These are phyloP conservation scores for Stenocarpella maydis DNA, from an alignment of 2,329 filamentous ascomycete genomes.

Conservation along the genomic window DNA sequence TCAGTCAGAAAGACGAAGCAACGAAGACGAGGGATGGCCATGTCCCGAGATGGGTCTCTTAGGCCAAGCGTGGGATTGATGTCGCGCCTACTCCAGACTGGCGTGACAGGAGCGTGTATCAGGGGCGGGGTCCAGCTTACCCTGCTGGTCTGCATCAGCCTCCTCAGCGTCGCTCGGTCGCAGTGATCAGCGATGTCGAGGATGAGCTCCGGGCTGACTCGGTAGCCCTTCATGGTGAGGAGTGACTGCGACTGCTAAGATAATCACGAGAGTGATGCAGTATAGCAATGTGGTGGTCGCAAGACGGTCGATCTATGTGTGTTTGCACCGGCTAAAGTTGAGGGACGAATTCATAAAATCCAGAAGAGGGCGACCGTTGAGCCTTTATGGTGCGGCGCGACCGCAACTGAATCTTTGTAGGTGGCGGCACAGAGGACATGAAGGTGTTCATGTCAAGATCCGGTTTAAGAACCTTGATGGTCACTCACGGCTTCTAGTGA, in stretches of 20 bases:
- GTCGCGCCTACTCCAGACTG: neutral
- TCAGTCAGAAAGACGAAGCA: neutral
- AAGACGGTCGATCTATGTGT: constrained; percentile 9
- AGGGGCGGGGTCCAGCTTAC: constrained; percentile 4
- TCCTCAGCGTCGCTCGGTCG: constrained; percentile 27
- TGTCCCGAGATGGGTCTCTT: neutral
- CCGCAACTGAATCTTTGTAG: neutral
- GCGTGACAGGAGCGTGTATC: neutral
- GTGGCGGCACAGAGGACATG: constrained; percentile 7
- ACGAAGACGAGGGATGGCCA: neutral
- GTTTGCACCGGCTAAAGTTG: neutral
- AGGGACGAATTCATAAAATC: neutral
- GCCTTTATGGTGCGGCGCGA: neutral
- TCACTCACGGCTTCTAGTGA: constrained; percentile 23
- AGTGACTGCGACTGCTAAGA: neutral
- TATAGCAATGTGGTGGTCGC: constrained; percentile 20
- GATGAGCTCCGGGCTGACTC: constrained; percentile 26
- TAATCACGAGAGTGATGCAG: constrained; percentile 19
- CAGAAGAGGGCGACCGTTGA: neutral
- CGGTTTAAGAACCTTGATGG: constrained; percentile 30
- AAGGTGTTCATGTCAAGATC: constrained; percentile 11
- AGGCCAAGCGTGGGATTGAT: neutral
- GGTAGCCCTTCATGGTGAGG: constrained; percentile 15
- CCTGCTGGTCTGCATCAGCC: constrained; percentile 23
- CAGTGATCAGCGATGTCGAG: constrained; percentile 32